These are phyloP conservation scores for Exophiala sp. DNA, from an alignment of 2,329 filamentous ascomycete species.

Conservation along the genomic window DNA sequence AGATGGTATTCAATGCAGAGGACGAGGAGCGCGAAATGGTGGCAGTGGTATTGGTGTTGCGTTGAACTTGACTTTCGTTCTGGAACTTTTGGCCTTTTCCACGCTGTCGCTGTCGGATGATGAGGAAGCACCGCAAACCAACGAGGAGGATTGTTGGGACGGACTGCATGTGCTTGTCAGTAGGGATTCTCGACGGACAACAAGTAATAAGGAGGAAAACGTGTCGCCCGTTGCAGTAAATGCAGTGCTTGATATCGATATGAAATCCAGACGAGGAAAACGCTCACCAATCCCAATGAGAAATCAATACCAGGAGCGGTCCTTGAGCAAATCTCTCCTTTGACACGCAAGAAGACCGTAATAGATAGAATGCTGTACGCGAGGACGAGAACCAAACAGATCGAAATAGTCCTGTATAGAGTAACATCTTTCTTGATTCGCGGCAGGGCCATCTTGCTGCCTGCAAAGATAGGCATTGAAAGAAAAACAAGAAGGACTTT, in stretches of 20 bases:
- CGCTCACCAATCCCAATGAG: conserved; percentile 19
- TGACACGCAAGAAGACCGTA: conserved; percentile 9
- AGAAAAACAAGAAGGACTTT: no score
- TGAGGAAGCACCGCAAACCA: conserved; percentile 11
- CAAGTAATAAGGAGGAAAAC: no score
- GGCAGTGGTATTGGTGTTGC: conserved; percentile 12
- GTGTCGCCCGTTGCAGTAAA: no score
- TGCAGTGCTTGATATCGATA: no score
- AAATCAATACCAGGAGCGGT: conserved; percentile 17
- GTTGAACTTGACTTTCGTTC: background rate
- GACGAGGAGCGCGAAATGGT: background rate
- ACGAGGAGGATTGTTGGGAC: conserved; percentile 14
- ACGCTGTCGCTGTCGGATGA: conserved; percentile 8
- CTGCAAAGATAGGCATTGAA: background rate
- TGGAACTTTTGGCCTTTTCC: no score
- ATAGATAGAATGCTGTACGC: conserved; percentile 13
- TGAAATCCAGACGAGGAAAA: no score
- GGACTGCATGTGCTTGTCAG: conserved; percentile 13
- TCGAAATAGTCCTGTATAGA: conserved; percentile 5
- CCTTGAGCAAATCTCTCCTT: conserved; percentile 11
- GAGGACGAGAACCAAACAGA: conserved; percentile 7
- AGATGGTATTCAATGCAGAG: no score
- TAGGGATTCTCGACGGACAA: no score
- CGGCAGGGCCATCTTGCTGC: conserved; percentile 1
- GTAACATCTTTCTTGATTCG: background rate